Percentiles rank a stretch among this genome's conserved stretches.
These are phyloP conservation scores for Tremellales sp. DNA, from an alignment of 1,284 basidiomycete species.

Conservation along the genomic window DNA sequence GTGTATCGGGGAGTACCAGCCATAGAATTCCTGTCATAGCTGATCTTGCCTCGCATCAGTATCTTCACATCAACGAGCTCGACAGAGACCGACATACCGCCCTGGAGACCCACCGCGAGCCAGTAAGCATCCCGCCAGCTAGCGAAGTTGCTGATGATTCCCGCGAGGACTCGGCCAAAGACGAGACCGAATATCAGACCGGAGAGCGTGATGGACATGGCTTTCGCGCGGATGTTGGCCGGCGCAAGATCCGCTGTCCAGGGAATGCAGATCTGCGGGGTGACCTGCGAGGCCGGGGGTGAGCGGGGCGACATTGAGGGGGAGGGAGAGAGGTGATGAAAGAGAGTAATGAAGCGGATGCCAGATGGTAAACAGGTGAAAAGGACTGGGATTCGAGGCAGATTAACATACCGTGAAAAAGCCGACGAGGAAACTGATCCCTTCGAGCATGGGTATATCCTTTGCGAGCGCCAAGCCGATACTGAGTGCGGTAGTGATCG, in stretches of 20 bases:
- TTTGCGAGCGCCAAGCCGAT: conserved; percentile 58
- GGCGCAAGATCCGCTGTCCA: conserved; percentile 65
- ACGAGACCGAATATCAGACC: conserved; percentile 68
- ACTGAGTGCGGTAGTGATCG: conserved; percentile 53
- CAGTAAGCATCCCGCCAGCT: conserved; percentile 65
- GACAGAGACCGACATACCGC: conserved; percentile 23
- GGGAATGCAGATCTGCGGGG: conserved; percentile 55
- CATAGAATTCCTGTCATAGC: conserved; percentile 57
- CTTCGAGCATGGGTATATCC: conserved; percentile 56
- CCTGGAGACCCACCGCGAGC: conserved; percentile 57
- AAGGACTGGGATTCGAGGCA: background rate
- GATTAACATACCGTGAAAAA: conserved; percentile 52
- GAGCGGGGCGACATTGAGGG: no score
- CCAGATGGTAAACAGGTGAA: background rate
- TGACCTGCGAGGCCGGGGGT: conserved; percentile 13
- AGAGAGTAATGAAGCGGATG: background rate
- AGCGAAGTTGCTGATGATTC: conserved; percentile 60
- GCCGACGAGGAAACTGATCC: conserved; percentile 58
- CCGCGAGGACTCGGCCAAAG: conserved; percentile 63
- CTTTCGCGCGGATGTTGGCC: conserved; percentile 58
- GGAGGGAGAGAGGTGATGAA: background rate
- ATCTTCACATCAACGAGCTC: background rate
- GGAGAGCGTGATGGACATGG: conserved; percentile 63
- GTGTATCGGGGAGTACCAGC: conserved; percentile 64
- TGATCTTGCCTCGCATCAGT: background rate